Base-by-base conservation (phyloP, 2,329 filamentous ascomycete genomes). In the Albophoma yamanashiensis region DNA sequence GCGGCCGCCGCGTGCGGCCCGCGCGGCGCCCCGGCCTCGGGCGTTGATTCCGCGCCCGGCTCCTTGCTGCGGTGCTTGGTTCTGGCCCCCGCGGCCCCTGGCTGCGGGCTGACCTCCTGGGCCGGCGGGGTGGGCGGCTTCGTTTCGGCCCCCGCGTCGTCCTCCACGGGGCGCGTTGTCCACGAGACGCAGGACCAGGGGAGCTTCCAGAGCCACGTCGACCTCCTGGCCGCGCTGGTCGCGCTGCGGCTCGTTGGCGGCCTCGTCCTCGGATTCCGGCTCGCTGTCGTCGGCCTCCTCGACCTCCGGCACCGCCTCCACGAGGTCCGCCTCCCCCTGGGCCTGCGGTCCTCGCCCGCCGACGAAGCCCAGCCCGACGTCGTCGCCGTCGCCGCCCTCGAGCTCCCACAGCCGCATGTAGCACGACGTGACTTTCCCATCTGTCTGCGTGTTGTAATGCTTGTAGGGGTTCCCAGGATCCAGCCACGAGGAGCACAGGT, bases 351-450 rank as follows among this genome's bases (percentile, higher is more conserved):
- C 64, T 57, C 64, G 63, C 57, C 75, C 78, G 7, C 78, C 80
- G 7, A 70, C 72, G 58, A 76, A 80, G 4, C 68, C 78, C 11
- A 76, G 67, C 4, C 76, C 80, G 55, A 81, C 77, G 57, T 82
- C 79, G 57, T 77, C 76, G 3, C 83, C 84, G 66, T 97, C 92
- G 0, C 92, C 92, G 55, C 83, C 85, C 72, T 95, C 91, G 31
- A 95, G 76, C 68, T 96, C 94, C 92, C 92, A 97, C 3, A 99
- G 78, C 4, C 91, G 86, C 80, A 89, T 89, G 68, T 88, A 95
- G 70, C 94, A 99, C 14, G 78, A 78, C 1, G 85, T 89, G 39
- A 76, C 67, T 52, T 74, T 73, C 1, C 79, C 80, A 50, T 69
- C 70, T 20, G 82, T 78, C 58, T 77, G 74, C 36, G 84, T 80